Evolutionary conservation across 1,139 yeast species (phyloP).

Genomic region (Zygosaccharomyces sapae): DNA sequence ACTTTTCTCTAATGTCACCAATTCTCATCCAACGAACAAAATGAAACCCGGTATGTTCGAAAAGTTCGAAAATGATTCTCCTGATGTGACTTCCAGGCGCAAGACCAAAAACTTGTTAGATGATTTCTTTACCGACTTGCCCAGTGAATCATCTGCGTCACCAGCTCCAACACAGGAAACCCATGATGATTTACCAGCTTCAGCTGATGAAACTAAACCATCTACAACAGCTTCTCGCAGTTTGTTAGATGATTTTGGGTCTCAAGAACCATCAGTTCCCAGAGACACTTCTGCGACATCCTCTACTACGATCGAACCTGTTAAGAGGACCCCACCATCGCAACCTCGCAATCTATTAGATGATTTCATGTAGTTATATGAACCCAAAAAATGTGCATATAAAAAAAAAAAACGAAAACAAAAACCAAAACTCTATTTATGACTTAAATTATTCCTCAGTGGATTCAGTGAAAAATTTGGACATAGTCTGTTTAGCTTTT

Average conservation of each 20-base stretch:
- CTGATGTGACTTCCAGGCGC: neutral
- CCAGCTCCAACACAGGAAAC: neutral
- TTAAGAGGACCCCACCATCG: slow-evolving; percentile 5
- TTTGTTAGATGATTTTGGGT: slow-evolving; percentile 11
- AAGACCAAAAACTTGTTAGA: slow-evolving; percentile 11
- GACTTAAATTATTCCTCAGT: neutral
- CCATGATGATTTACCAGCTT: neutral
- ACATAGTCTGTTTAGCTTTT: slow-evolving; percentile 50
- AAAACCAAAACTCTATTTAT: neutral
- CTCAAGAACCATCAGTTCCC: neutral
- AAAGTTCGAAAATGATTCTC: slow-evolving; percentile 19
- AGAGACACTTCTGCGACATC: neutral
- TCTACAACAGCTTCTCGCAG: slow-evolving; percentile 10
- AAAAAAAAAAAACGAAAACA: slow-evolving; percentile 3
- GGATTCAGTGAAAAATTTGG: slow-evolving; percentile 49
- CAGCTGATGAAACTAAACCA: neutral
- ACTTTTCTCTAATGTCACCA: slow-evolving; percentile 15
- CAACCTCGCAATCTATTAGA: slow-evolving; percentile 29
- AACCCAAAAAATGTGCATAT: neutral
- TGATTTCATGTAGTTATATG: slow-evolving; percentile 28
- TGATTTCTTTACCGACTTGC: slow-evolving; percentile 3
- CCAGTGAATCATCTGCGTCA: slow-evolving; percentile 1
- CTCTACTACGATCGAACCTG: neutral
- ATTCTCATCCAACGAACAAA: slow-evolving; percentile 22
- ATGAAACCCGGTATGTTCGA: slow-evolving; percentile 32